Evolutionary conservation across 1,284 basidiomycete species (phyloP).

Genomic region (Leucoagaricus sp.): DNA sequence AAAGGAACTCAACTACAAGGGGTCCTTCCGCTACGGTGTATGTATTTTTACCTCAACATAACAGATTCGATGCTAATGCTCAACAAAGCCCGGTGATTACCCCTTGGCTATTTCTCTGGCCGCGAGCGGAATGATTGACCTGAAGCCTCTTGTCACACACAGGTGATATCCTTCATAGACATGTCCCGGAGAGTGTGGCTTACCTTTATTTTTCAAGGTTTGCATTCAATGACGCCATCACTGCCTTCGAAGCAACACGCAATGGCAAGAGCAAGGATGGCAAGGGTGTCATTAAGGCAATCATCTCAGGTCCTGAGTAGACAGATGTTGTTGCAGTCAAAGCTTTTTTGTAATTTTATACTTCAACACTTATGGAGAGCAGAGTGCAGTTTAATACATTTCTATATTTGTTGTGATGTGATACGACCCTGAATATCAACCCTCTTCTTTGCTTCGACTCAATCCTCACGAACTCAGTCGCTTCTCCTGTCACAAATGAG

Average conservation of each 20-base stretch:
- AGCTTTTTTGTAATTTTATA: conserved; percentile 1
- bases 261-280: conserved; percentile 81
- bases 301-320: conserved; percentile 73
- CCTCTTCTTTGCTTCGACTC: not conserved
- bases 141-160: conserved; percentile 90
- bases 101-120: conserved; percentile 84
- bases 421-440: not conserved
- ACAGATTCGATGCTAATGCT: not conserved
- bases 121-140: conserved; percentile 76
- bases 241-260: conserved; percentile 81
- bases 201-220: conserved; percentile 48
- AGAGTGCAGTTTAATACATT: not conserved
- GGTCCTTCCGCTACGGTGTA: conserved; percentile 88
- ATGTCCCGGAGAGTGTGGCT: not conserved
- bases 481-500: conserved; percentile 32
- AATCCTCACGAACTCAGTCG: not conserved
- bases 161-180: conserved; percentile 46
- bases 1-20: conserved; percentile 83
- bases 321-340: not conserved
- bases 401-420: too few species aligned
- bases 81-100: conserved; percentile 76
- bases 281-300: conserved; percentile 71
- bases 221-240: conserved; percentile 70
- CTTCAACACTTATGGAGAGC: not conserved
- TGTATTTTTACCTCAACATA: conserved; percentile 27